Evolutionary conservation across 2,329 filamentous ascomycete species (phyloP), one percentile per base, ranked within the genome.

Genomic region (Apiospora marii): DNA sequence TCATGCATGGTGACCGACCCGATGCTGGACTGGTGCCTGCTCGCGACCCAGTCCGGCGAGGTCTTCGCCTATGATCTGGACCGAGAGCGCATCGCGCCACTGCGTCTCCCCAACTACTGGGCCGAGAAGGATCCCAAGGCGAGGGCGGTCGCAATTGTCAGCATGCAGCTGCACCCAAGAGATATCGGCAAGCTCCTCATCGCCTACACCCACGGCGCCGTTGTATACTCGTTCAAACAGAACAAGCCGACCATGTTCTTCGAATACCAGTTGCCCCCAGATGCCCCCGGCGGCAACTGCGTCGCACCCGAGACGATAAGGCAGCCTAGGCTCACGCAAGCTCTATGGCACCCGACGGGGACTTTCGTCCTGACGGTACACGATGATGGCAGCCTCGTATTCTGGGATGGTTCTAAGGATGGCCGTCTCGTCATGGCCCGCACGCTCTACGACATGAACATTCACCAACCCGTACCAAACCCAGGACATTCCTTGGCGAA

Each of bases 211-310:
- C 91, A 96, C 76, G 96, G 96, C 19, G 95, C 94, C 7, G 94
- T 94, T 67, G 89, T 96, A 73, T 99, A 97, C 83, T 97, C 94
- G 3, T 97, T 99, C 87, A 98, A 99, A 84, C 93, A 97, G 81
- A 95, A 95, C 79, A 88, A 92, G 73, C 87, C 94, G 0, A 85
- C 91, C 67, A 92, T 93, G 75, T 97, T 91, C 83, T 95, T 97
- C 78, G 89, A 95, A 76, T 98, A 98, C 81, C 88, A 92, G 72
- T 82, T 98, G 3, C 94, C 94, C 0, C 87, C 89, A 14, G 94
- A 95, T 22, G 95, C 96, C 4, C 93, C 94, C 0, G 96, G 96
- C n/a, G 89, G 95, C 84, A 93, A 94, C 79, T 89, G 91, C 41
- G 83, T 88, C 51, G 87, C 88, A 8, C 83, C 90, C 48, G 90